Evolutionary conservation across 2,329 filamentous ascomycete species (phyloP), one percentile per base, ranked within the genome.

Genomic region (Albophoma yamanashiensis): DNA sequence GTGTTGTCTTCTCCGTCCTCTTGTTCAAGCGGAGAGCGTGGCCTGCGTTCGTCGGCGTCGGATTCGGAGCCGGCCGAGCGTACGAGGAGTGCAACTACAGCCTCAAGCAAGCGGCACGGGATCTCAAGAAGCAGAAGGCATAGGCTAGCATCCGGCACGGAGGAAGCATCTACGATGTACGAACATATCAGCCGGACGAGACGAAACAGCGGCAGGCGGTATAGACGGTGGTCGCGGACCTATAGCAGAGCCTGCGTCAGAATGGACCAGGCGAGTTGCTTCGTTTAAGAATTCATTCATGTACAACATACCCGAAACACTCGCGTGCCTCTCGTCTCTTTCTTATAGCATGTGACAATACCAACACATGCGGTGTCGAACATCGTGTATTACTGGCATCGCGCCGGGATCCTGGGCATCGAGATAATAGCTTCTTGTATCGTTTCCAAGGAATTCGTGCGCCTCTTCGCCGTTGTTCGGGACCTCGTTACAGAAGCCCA

Each of bases 51-150:
- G 85, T 96, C 66, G 94, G 94, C 66, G 83, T 93, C 59, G 94
- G 94, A 61, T 97, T 99, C 75, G 94, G 95, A 74, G 92, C 92
- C 65, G 94, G 94, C 70, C 87, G 95, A 71, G 94, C 94, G 61
- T 99, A 96, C 82, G 94, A 99, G 78, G 94, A 99, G 82, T 97
- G 94, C 78, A 96, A 99, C 80, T 89, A 83, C 79, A 88, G 80
- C 78, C 74, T 87, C 69, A 87, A 86, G 77, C 79, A 82, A 72
- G 82, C 83, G 42, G 79, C 82, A 53, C 78, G 78, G 68, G 82
- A 84, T 60, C 75, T 85, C 67, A 82, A 80, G 76, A 82, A 76
- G 72, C 76, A 78, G 68, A 66, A 67, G 60, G 74, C 77, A 70
- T 80, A 71, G 71, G 61, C 25, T 36, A 6, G 17, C 27, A 42